Evolutionary conservation across 2,329 filamentous ascomycete genomes (phyloP).

Genomic region (Trematosphaeria pertusa): DNA sequence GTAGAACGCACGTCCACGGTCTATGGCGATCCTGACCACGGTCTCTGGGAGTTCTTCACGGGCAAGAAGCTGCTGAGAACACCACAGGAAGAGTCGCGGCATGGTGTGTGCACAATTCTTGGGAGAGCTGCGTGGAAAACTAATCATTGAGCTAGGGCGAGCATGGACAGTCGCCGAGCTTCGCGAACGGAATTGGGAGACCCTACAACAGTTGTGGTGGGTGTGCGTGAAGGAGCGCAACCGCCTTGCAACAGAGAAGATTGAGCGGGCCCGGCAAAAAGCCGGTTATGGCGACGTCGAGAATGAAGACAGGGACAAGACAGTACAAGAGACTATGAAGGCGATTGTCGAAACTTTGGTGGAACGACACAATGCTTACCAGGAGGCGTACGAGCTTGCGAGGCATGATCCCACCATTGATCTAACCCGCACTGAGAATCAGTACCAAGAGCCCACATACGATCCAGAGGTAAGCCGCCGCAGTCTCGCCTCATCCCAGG

Average conservation of each 20-base stretch:
- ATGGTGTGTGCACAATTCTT: slow-evolving; percentile 60
- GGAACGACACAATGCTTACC: slow-evolving; percentile 88
- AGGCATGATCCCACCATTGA: slow-evolving; percentile 56
- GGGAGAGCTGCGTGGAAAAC: not conserved
- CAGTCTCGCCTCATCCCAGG: not conserved
- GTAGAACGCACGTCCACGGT: slow-evolving; percentile 67
- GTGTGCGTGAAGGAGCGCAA: slow-evolving; percentile 91
- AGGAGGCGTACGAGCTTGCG: slow-evolving; percentile 72
- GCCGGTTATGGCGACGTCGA: slow-evolving; percentile 78
- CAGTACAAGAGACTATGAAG: slow-evolving; percentile 79
- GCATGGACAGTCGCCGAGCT: slow-evolving; percentile 87
- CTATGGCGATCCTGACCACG: slow-evolving; percentile 75
- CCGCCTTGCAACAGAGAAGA: slow-evolving; percentile 77
- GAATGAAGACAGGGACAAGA: slow-evolving; percentile 65
- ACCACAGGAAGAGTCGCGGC: slow-evolving; percentile 72
- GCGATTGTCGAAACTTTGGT: slow-evolving; percentile 84
- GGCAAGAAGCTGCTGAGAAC: slow-evolving; percentile 72
- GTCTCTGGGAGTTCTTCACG: slow-evolving; percentile 90
- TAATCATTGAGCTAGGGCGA: slow-evolving; percentile 60
- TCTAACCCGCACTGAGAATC: slow-evolving; percentile 29
- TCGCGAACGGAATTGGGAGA: slow-evolving; percentile 88
- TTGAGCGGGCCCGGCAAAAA: slow-evolving; percentile 71
- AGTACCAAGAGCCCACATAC: slow-evolving; percentile 34
- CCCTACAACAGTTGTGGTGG: slow-evolving; percentile 94
- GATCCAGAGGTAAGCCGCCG: slow-evolving; percentile 17